phyloP scores from a whole-genome alignment of 2,329 filamentous ascomycete genomes.

The Epichloe hybrida region DNA sequence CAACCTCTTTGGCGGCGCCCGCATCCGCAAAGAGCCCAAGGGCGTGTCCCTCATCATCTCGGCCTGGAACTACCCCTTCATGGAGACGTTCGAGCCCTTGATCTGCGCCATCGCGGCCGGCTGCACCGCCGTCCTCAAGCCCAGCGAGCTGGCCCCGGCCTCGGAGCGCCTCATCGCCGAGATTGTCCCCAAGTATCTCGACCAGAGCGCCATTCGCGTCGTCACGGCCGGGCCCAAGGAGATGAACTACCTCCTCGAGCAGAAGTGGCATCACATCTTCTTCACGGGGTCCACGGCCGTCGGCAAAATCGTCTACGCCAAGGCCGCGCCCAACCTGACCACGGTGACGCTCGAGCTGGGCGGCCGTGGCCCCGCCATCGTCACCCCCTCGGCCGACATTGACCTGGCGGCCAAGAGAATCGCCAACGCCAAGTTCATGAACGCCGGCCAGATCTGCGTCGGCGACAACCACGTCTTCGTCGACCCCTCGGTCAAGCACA shows the following conservation, averaged over 20 bases:
- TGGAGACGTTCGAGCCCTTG: conserved; percentile 23
- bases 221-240: conserved; percentile 23
- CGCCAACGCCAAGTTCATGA: conserved; percentile 26
- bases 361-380: conserved; percentile 30
- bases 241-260: conserved; percentile 22
- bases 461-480: conserved; percentile 30
- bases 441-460: conserved; percentile 22
- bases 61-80: conserved; percentile 33
- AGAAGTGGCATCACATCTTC: conserved; percentile 30
- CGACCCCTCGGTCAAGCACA: conserved; percentile 21
- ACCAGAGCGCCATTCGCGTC: conserved; percentile 22
- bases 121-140: conserved; percentile 28
- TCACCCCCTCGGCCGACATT: conserved; percentile 26
- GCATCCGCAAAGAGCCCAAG: conserved; percentile 28
- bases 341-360: conserved; percentile 30
- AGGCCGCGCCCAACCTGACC: conserved; percentile 32
- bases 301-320: conserved; percentile 22
- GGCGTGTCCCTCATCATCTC: conserved; percentile 31
- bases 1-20: conserved; percentile 16
- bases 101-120: conserved; percentile 31
- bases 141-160: conserved; percentile 24
- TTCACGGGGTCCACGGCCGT: conserved; percentile 28
- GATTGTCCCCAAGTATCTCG: conserved; percentile 28
- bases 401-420: conserved; percentile 29
- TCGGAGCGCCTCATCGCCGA: conserved; percentile 24